phyloP scores from a whole-genome alignment of 371 early-diverging fungal genomes.

The Mortierella sp. region DNA sequence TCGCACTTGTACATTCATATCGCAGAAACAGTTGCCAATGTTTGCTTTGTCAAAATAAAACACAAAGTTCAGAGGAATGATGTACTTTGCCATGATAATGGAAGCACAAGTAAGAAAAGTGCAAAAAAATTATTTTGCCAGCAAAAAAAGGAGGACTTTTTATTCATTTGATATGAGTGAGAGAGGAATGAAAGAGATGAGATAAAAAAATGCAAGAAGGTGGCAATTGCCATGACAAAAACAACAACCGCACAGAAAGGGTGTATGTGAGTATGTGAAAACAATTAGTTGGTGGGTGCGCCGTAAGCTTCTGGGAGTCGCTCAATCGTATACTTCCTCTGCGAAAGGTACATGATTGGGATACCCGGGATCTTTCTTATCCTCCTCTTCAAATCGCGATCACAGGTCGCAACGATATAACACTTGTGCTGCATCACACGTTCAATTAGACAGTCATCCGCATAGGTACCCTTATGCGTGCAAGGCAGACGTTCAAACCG shows the following conservation, averaged over 20 bases:
- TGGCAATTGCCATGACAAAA: background rate
- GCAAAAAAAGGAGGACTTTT: background rate
- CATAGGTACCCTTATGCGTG: constrained; percentile 99
- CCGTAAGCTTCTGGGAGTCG: constrained; percentile 88
- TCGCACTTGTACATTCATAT: no score
- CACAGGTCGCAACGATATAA: constrained; percentile 99
- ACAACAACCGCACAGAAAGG: no score
- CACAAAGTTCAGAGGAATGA: background rate
- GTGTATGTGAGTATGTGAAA: background rate
- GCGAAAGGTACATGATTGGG: constrained; percentile 99
- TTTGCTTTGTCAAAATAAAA: no score
- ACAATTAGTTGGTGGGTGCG: constrained; percentile 53
- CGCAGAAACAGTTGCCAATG: no score
- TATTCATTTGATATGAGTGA: background rate
- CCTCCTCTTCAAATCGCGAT: constrained; percentile 97
- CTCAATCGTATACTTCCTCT: constrained; percentile 96
- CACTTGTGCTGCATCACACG: constrained; percentile 97
- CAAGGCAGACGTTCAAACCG: constrained; percentile 97
- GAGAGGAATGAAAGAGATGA: background rate
- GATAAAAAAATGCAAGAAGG: background rate
- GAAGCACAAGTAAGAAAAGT: background rate
- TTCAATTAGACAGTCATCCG: constrained; percentile 99
- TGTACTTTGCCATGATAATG: background rate
- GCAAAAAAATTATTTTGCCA: background rate
- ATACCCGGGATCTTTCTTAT: constrained; percentile 99